Percentiles rank a stretch among this genome's conserved stretches.
Conservation (phyloP, 2,329 filamentous ascomycete genomes). For the Drechslera avenae region DNA sequence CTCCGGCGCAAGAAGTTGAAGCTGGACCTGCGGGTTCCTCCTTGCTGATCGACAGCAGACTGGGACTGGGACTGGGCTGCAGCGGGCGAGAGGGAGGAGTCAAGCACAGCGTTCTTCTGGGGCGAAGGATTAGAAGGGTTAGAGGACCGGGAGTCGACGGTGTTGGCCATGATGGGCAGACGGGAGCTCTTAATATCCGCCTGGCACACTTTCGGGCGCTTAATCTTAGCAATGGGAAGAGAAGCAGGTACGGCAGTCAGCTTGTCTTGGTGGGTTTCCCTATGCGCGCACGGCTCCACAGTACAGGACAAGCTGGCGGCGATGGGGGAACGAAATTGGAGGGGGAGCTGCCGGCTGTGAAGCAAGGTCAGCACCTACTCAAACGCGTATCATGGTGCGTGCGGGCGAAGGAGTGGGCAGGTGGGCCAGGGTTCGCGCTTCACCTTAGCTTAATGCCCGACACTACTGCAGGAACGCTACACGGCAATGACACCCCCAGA, state of each 20-base stretch:
- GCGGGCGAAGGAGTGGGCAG: constrained; percentile 23
- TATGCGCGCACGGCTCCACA: constrained; percentile 11
- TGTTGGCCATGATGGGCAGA: constrained; percentile 36
- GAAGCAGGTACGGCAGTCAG: constrained; percentile 19
- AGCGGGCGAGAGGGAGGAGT: constrained; percentile 26
- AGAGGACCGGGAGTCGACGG: constrained; percentile 26
- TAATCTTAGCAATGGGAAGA: constrained; percentile 35
- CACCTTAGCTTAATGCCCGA: constrained; percentile 11
- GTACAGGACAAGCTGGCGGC: constrained; percentile 4
- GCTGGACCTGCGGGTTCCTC: constrained; percentile 33
- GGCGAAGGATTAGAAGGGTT: constrained; percentile 13
- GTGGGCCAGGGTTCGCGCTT: constrained; percentile 21
- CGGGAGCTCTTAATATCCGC: constrained; percentile 32
- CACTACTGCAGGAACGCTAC: constrained; percentile 27
- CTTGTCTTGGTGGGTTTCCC: constrained; percentile 19
- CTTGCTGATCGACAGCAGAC: constrained; percentile 24
- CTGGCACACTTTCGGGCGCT: constrained; percentile 20
- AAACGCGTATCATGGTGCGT: constrained; percentile 18
- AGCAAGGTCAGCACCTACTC: constrained; percentile 17
- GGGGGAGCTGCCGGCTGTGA: constrained; percentile 16
- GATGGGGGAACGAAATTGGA: constrained; percentile 16
- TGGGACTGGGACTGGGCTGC: constrained; percentile 20
- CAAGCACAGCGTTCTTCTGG: constrained; percentile 36
- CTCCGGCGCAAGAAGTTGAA: constrained; percentile 48
- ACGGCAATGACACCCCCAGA: constrained; percentile 12